Percentiles rank a stretch among this genome's conserved stretches.
Evolutionary conservation across 2,329 filamentous ascomycete genomes (phyloP).

Genomic region (Scorias spongiosa): DNA sequence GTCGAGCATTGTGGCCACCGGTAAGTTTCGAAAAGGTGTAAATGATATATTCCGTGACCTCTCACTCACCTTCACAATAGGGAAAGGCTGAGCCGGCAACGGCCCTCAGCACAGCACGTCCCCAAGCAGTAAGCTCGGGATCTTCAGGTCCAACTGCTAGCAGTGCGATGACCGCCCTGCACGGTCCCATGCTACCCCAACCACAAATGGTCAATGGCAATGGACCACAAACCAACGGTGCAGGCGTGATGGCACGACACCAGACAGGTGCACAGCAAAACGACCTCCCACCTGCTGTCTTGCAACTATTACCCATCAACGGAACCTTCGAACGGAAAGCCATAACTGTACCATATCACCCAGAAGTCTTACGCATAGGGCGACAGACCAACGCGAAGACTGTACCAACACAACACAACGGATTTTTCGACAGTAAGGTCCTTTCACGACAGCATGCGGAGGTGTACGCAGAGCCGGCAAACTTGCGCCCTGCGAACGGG

Average conservation of each 20-base stretch:
- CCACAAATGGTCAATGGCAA: slow-evolving; percentile 52
- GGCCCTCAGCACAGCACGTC: slow-evolving; percentile 44
- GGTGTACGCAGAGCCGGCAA: slow-evolving; percentile 57
- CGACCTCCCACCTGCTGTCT: slow-evolving; percentile 48
- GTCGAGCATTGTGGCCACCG: slow-evolving; percentile 46
- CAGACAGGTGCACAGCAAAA: slow-evolving; percentile 30
- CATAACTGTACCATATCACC: slow-evolving; percentile 79
- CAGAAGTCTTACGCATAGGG: slow-evolving; percentile 88
- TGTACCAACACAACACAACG: slow-evolving; percentile 75
- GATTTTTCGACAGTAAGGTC: slow-evolving; percentile 96
- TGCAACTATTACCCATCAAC: slow-evolving; percentile 81
- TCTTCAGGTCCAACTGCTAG: slow-evolving; percentile 44
- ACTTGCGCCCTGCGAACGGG: slow-evolving; percentile 25
- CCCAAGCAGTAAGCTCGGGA: slow-evolving; percentile 44
- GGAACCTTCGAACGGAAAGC: slow-evolving; percentile 95
- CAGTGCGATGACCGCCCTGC: slow-evolving; percentile 47
- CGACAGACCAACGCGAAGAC: slow-evolving; percentile 97
- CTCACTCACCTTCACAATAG: not conserved
- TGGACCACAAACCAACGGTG: slow-evolving; percentile 41
- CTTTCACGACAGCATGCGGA: slow-evolving; percentile 92
- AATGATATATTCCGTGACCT: no score
- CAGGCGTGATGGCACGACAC: slow-evolving; percentile 19
- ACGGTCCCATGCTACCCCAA: slow-evolving; percentile 49
- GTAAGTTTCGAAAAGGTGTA: not conserved
- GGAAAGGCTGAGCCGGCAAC: slow-evolving; percentile 51